Evolutionary conservation across 2,329 filamentous ascomycete species (phyloP).

Genomic region (Didymella glomerata): DNA sequence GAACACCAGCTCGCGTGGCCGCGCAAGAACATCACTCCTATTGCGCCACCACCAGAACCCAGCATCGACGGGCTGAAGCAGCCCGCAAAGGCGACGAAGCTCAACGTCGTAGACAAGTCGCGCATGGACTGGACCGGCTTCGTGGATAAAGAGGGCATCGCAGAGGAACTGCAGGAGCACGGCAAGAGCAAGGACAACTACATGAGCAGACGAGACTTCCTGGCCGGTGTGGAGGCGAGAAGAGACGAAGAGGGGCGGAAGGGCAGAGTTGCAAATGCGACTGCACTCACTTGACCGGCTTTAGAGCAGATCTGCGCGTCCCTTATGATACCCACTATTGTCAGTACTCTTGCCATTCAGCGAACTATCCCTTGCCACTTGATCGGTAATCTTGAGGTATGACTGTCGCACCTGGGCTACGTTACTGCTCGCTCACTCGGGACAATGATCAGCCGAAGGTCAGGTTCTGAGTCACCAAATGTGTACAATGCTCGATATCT

Average conservation of each 20-base stretch:
- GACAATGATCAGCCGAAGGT: not conserved
- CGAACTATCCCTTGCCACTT: not conserved
- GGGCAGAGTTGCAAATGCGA: constrained; percentile 50
- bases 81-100: constrained; percentile 61
- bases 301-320: not conserved
- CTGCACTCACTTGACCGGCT: constrained; percentile 3
- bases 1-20: constrained; percentile 55
- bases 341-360: not conserved
- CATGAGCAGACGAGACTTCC: constrained; percentile 68
- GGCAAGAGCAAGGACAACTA: constrained; percentile 70
- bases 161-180: constrained; percentile 68
- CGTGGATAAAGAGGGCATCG: constrained; percentile 67
- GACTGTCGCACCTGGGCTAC: not conserved
- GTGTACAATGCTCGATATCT: no score
- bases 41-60: constrained; percentile 28
- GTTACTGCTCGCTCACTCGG: not conserved
- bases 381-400: not conserved
- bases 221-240: constrained; percentile 65
- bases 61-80: constrained; percentile 27
- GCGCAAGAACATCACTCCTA: constrained; percentile 28
- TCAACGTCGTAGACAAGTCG: constrained; percentile 73
- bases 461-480: no score
- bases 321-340: not conserved
- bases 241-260: constrained; percentile 64
- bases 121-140: constrained; percentile 71